These are phyloP conservation scores for Gentiana macrophylla DNA, from an alignment of 257 asterid species.

Conservation along the genomic window DNA sequence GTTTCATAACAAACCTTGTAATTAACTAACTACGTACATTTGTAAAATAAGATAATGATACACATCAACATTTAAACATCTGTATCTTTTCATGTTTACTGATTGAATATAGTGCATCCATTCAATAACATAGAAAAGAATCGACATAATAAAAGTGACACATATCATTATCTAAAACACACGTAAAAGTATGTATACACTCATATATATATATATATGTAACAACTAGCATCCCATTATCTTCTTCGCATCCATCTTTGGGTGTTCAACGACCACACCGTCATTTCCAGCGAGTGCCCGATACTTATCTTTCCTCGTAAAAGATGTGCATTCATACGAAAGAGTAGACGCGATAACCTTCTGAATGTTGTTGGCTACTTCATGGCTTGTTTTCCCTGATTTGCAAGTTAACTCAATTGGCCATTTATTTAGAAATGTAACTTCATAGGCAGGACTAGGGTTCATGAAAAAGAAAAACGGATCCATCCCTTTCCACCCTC, in stretches of 20 bases:
- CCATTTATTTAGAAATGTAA: slow-evolving; percentile 24
- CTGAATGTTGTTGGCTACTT: slow-evolving; percentile 30
- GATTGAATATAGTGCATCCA: no score
- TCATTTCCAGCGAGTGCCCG: slow-evolving; percentile 36
- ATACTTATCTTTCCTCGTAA: slow-evolving; percentile 30
- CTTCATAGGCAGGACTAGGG: slow-evolving; percentile 27
- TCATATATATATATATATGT: no score
- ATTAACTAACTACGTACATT: no score
- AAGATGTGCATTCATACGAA: slow-evolving; percentile 25
- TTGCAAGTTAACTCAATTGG: slow-evolving; percentile 22
- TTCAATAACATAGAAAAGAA: no score
- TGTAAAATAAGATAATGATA: no score
- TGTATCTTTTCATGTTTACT: no score
- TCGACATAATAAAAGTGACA: no score
- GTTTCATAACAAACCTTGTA: no score
- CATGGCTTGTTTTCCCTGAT: slow-evolving; percentile 24
- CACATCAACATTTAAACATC: no score
- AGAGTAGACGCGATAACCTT: slow-evolving; percentile 27
- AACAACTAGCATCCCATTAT: slow-evolving; percentile 23
- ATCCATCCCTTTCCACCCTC: slow-evolving; percentile 37
- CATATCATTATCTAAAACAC: no score
- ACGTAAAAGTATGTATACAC: background rate
- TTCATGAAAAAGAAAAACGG: slow-evolving; percentile 31
- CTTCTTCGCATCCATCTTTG: slow-evolving; percentile 1
- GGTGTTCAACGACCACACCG: slow-evolving; percentile 19